Conservation (phyloP, 345 rosid species). For the Camelina hispida region DNA sequence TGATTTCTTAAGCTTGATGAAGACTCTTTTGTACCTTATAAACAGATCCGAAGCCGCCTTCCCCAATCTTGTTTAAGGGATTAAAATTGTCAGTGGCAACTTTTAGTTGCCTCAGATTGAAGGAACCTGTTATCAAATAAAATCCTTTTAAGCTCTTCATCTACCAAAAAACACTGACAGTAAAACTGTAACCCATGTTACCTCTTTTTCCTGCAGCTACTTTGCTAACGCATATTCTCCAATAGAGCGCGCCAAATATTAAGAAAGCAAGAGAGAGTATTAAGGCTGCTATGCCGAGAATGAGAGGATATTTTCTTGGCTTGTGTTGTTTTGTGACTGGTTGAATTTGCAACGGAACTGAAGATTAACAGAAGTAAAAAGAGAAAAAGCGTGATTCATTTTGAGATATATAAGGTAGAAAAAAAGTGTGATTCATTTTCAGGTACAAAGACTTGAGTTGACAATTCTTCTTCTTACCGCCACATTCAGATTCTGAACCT, state of each 20-base stretch:
- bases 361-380: not conserved
- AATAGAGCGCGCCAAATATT: conserved; percentile 39
- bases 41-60: conserved; percentile 53
- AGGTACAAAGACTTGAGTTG: not conserved
- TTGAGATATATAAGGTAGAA: not conserved
- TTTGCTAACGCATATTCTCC: conserved; percentile 40
- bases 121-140: conserved; percentile 38
- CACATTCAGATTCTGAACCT: conserved; percentile 45
- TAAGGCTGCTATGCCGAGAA: conserved; percentile 44
- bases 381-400: not conserved
- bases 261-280: conserved; percentile 43
- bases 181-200: not conserved
- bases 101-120: conserved; percentile 45
- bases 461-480: conserved; percentile 34
- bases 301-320: conserved; percentile 15
- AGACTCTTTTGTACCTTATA: conserved; percentile 41
- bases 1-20: not conserved
- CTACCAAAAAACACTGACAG: not conserved
- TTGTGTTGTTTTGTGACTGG: conserved; percentile 22
- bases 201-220: conserved; percentile 20
- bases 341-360: conserved; percentile 26
- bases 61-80: conserved; percentile 48
- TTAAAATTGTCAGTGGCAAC: conserved; percentile 46
- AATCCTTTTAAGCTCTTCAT: not conserved
- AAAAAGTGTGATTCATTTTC: not conserved